These are phyloP conservation scores for Rhizopogon vesiculosus DNA, from an alignment of 768 basidiomycete species.

Conservation along the genomic window DNA sequence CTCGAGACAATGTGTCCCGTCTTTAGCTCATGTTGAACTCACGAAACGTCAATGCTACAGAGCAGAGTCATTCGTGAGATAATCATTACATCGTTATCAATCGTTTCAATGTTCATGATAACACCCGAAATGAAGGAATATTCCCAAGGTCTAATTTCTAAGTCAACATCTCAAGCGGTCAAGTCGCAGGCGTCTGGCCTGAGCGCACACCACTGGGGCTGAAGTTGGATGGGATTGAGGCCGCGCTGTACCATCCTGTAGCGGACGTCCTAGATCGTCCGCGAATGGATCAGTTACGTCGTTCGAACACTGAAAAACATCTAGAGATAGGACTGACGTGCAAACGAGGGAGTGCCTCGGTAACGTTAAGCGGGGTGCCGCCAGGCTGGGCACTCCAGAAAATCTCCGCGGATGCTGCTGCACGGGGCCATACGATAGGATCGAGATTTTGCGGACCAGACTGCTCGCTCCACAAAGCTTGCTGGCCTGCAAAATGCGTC, in stretches of 20 bases:
- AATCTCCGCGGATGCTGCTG: constrained; percentile 44
- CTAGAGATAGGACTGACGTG: constrained; percentile 23
- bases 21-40: no score
- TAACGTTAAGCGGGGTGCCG: constrained; percentile 28
- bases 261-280: constrained; percentile 30
- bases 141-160: neutral
- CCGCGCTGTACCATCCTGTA: constrained; percentile 48
- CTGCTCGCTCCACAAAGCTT: constrained; percentile 45
- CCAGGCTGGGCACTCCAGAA: constrained; percentile 46
- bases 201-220: constrained; percentile 55
- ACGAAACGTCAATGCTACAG: no score
- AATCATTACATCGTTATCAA: neutral
- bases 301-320: neutral
- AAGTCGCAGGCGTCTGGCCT: constrained; percentile 43
- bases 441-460: constrained; percentile 40
- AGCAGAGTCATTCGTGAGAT: neutral
- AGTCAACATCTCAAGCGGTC: constrained; percentile 7
- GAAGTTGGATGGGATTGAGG: constrained; percentile 42
- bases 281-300: neutral
- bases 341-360: constrained; percentile 43
- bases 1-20: no score
- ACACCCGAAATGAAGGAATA: neutral
- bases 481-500: constrained; percentile 21
- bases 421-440: constrained; percentile 42
- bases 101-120: neutral